Conservation (phyloP, 371 early-diverging fungal species). For the Spiromyces aspiralis region DNA sequence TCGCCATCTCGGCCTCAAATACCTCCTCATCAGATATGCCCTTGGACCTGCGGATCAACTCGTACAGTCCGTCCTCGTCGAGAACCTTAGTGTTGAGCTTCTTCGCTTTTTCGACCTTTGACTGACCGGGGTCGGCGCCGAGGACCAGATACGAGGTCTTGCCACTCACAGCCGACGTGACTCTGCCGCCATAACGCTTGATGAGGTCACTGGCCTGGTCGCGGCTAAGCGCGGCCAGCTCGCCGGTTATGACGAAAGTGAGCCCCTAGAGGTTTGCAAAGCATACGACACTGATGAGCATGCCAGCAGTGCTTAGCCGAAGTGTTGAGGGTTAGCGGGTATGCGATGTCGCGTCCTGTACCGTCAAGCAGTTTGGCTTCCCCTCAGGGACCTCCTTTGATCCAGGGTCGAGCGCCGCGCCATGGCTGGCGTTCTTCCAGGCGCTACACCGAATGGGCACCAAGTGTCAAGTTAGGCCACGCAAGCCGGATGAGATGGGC, state of each 20-base stretch:
- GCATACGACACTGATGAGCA: too few relatives aligned
- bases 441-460: too few relatives aligned
- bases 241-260: constrained; percentile 92
- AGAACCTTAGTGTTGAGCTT: constrained; percentile 51
- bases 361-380: constrained; percentile 48
- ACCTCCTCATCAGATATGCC: too few relatives aligned
- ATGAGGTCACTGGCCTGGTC: constrained; percentile 67
- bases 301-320: too few relatives aligned
- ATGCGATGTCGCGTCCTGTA: too few relatives aligned
- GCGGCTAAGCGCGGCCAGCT: constrained; percentile 55
- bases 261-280: too few relatives aligned
- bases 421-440: too few relatives aligned
- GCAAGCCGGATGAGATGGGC: too few relatives aligned
- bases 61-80: constrained; percentile 80
- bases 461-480: too few relatives aligned
- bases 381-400: constrained; percentile 65
- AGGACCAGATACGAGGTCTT: constrained; percentile 84
- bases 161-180: constrained; percentile 67
- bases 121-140: constrained; percentile 87
- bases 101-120: constrained; percentile 79
- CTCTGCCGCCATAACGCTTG: constrained; percentile 81
- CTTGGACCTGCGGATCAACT: constrained; percentile 49
- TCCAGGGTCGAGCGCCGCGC: constrained; percentile 39
- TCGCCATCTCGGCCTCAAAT: too few relatives aligned
- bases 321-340: too few relatives aligned